Base-by-base conservation (phyloP, 495 filamentous ascomycete species). In the Neurospora tetraspora region DNA sequence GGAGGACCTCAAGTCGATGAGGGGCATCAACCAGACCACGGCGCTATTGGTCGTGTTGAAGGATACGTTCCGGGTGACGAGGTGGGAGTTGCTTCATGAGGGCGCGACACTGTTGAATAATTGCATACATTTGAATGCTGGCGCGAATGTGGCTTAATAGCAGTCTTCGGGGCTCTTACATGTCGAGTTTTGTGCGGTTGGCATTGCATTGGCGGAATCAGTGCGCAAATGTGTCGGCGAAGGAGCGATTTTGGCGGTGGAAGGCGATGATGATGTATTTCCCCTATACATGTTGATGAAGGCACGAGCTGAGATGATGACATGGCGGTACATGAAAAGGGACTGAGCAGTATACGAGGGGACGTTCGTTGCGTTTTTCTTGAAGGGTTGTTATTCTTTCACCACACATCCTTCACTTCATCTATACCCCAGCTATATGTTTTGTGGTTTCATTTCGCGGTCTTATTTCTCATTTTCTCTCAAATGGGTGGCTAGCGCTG, bases 51-150 rank as follows among this genome's bases (percentile, higher is more conserved):
- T 96, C 82, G 88, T 97, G 34, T 82, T 99, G 59, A 89, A 91
- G 47, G 91, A 93, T 74, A 91, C 91, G 73, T 98, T 98, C 80
- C 83, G 86, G 71, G 89, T 90, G 77, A 91, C 94, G 45, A 86
- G 94, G 71, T 99, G 96, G 96, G 94, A 98, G 82, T 81, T 99
- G 74, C 83, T 98, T 71, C 89, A 92, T 69, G 96, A 99, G 80
- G 96, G 94, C 65, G 90, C 90, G 69, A 89, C 87, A 59, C 82
- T 98, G 75, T 81, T 99, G 78, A 87, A 86, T 70, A 95, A 94
- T 78, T 97, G 93, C 79, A 91, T 96, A 71, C 76, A 81, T 72
- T 78, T 88, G 34, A 86, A 86, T 69, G 77, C 81, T 14, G 85
- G 85, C 5, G 74, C 76, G 71, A 53, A 53, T 34, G 53, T 65